These are phyloP conservation scores for Ceratocystis albifundus DNA, from an alignment of 2,329 filamentous ascomycete genomes.

Conservation along the genomic window DNA sequence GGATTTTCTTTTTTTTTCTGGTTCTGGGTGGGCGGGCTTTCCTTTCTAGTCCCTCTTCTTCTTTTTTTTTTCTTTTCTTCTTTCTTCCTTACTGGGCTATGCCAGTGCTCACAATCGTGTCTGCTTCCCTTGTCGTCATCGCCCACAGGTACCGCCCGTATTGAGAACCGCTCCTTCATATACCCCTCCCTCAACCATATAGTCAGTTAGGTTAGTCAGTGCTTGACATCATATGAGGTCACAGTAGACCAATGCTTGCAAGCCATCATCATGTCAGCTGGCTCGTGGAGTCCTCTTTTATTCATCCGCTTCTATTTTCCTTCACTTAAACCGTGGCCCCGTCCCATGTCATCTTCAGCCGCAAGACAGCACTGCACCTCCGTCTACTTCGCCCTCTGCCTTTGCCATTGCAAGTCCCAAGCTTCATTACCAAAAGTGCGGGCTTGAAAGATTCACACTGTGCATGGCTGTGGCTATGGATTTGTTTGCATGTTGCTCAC, in stretches of 20 bases:
- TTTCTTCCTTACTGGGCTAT: neutral
- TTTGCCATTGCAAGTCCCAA: neutral
- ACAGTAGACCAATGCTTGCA: neutral
- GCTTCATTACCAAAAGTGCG: neutral
- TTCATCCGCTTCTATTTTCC: neutral
- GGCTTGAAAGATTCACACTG: neutral
- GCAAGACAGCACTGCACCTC: neutral
- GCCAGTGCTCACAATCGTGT: neutral
- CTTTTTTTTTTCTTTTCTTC: neutral
- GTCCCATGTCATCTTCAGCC: neutral
- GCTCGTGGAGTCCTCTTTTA: neutral
- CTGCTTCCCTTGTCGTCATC: neutral
- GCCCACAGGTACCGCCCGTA: neutral
- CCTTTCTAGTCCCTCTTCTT: neutral
- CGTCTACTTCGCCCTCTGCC: neutral
- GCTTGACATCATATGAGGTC: constrained; percentile 10
- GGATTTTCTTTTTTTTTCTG: neutral
- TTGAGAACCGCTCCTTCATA: neutral
- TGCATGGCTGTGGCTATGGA: neutral
- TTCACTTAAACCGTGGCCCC: neutral
- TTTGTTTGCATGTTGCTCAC: neutral
- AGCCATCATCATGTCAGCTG: neutral
- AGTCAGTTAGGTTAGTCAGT: neutral
- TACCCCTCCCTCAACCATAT: neutral
- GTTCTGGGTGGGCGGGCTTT: neutral